Conservation (phyloP, 176 grass and related monocot genomes). For the Poa annua region DNA sequence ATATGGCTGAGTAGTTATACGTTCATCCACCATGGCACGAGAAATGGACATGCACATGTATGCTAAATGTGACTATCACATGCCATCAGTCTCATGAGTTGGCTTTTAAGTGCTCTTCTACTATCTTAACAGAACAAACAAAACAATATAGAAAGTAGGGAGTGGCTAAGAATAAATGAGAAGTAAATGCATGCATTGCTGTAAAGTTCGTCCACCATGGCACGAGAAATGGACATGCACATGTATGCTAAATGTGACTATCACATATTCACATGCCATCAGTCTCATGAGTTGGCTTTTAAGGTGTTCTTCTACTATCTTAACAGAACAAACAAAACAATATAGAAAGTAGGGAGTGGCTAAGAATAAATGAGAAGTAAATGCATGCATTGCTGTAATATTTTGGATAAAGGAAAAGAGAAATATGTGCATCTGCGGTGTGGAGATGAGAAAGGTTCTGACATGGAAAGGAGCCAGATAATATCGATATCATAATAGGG, state of each 20-base stretch:
- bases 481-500: background rate
- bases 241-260: background rate
- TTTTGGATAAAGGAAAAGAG: slow-evolving; percentile 6
- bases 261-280: background rate
- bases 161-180: background rate
- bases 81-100: background rate
- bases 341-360: background rate
- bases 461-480: background rate
- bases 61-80: slow-evolving; percentile 6
- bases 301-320: background rate
- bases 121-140: background rate
- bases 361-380: background rate
- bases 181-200: slow-evolving; percentile 22
- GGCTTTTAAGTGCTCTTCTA: background rate
- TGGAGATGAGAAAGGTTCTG: slow-evolving; percentile 1
- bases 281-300: background rate
- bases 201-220: background rate
- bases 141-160: background rate
- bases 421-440: background rate
- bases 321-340: background rate
- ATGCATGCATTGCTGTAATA: slow-evolving; percentile 8
- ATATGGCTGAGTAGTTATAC: background rate
- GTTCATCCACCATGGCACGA: background rate
- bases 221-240: background rate
- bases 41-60: slow-evolving; percentile 6